A percentile compares a stretch with the other conserved stretches of the same genome.
phyloP scores from a whole-genome alignment of 257 asterid genomes.

The Mitragyna speciosa region DNA sequence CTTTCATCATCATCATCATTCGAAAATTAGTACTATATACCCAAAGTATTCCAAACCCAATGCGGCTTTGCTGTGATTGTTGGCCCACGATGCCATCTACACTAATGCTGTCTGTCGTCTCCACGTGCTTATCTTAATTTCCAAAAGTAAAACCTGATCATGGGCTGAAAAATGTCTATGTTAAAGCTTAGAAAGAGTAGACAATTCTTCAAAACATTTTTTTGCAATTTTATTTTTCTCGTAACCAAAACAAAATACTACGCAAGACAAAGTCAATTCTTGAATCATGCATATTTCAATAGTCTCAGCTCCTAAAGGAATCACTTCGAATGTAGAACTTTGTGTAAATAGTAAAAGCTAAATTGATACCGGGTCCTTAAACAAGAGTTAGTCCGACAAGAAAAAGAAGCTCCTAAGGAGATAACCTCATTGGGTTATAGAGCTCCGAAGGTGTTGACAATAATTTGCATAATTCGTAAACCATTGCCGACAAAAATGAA shows the following conservation, averaged over 20 bases:
- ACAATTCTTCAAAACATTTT: background rate
- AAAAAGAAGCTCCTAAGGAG: background rate
- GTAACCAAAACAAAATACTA: no score
- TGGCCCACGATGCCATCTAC: slow-evolving; percentile 13
- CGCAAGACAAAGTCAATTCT: no score
- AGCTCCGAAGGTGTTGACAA: background rate
- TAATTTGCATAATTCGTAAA: background rate
- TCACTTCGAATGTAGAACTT: no score
- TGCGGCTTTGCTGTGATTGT: background rate
- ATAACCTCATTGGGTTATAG: background rate
- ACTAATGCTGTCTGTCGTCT: background rate
- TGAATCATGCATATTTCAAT: no score
- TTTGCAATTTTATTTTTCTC: no score
- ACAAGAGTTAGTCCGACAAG: background rate
- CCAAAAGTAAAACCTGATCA: background rate
- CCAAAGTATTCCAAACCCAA: slow-evolving; percentile 2
- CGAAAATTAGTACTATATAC: background rate
- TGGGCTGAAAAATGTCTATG: background rate
- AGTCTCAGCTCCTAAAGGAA: no score
- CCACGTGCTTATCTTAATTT: background rate
- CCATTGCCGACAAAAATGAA: slow-evolving; percentile 8
- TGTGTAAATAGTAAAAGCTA: no score
- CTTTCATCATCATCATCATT: slow-evolving; percentile 10
- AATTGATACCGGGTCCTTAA: no score
- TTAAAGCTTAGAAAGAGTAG: background rate